These are phyloP conservation scores for Erodium maritimum DNA, from an alignment of 345 rosid species.

Conservation along the genomic window DNA sequence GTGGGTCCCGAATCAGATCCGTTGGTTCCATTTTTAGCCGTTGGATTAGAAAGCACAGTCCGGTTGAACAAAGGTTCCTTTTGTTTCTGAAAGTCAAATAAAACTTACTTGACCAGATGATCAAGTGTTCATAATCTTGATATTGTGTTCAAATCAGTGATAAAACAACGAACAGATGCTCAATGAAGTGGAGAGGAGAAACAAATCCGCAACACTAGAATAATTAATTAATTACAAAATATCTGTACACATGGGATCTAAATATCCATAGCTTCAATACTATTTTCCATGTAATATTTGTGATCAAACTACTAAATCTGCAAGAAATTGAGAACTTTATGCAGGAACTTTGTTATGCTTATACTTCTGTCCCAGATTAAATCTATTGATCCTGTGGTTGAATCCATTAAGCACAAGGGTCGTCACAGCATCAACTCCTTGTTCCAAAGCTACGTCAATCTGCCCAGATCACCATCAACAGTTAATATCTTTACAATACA, in stretches of 20 bases:
- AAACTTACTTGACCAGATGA: too few relatives aligned
- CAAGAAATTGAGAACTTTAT: too few relatives aligned
- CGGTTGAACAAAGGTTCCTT: too few relatives aligned
- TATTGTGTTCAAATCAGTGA: too few relatives aligned
- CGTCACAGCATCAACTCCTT: slow-evolving; percentile 62
- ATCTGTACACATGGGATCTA: neutral
- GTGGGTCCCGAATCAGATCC: slow-evolving; percentile 21
- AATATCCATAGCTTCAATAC: too few relatives aligned
- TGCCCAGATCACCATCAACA: slow-evolving; percentile 12
- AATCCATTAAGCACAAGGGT: slow-evolving; percentile 50
- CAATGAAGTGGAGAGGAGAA: too few relatives aligned
- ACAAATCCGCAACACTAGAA: too few relatives aligned
- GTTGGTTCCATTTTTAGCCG: slow-evolving; percentile 22
- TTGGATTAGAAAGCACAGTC: slow-evolving; percentile 18
- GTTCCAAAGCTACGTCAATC: slow-evolving; percentile 55
- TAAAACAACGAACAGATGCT: too few relatives aligned
- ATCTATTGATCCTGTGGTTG: slow-evolving; percentile 40
- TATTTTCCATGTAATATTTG: too few relatives aligned
- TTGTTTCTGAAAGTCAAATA: too few relatives aligned
- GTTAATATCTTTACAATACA: neutral
- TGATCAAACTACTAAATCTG: neutral
- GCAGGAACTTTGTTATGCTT: slow-evolving; percentile 47
- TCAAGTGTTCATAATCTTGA: too few relatives aligned
- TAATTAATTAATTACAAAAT: too few relatives aligned
- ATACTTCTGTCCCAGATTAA: slow-evolving; percentile 69